Conservation (phyloP, 1,284 basidiomycete genomes). For the Rhodotorula sp. region DNA sequence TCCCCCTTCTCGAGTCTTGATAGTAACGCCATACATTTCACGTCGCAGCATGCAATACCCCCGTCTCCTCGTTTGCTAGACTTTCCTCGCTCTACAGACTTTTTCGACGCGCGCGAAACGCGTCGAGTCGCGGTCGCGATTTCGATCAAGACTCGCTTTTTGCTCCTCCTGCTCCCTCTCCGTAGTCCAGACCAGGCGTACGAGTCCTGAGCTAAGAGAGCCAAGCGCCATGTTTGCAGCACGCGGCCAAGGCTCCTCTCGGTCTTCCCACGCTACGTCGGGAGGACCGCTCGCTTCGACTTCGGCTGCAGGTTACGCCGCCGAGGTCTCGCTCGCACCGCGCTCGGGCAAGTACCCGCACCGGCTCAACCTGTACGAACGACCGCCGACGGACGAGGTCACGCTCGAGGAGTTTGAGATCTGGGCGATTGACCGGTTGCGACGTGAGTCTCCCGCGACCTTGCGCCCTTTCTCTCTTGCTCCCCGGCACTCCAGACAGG, state of each 20-base stretch:
- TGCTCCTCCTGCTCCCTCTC: neutral
- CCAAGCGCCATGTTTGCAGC: neutral
- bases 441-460: constrained; percentile 55
- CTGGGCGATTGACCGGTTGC: constrained; percentile 80
- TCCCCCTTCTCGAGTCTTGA: no score
- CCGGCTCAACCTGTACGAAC: constrained; percentile 83
- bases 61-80: neutral
- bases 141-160: neutral
- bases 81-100: no score
- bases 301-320: neutral
- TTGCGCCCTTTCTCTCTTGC: constrained; percentile 47
- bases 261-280: neutral
- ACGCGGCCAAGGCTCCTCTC: neutral
- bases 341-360: constrained; percentile 58
- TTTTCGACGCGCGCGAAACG: neutral
- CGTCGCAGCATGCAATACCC: no score
- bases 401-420: constrained; percentile 96
- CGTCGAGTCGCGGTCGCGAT: constrained; percentile 2
- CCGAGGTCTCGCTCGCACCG: constrained; percentile 2
- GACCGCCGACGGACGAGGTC: constrained; percentile 83
- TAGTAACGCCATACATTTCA: no score
- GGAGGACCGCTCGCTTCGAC: neutral
- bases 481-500: neutral
- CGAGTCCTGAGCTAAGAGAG: neutral
- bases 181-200: neutral